Evolutionary conservation across 2,329 filamentous ascomycete genomes (phyloP).

Genomic region (Raffaelea ambrosiae): DNA sequence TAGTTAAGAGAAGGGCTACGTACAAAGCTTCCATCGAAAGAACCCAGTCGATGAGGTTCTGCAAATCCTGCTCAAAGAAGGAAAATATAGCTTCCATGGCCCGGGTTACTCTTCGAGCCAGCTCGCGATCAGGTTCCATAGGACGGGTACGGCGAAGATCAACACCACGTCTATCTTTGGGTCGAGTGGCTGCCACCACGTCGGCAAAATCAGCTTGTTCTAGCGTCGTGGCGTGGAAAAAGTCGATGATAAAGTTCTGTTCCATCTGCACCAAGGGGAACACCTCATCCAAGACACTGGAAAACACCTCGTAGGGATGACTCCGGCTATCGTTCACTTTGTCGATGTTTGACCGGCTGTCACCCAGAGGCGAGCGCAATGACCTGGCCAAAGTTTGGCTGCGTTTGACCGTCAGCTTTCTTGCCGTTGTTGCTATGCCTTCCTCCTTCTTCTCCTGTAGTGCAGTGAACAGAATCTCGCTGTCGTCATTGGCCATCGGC

Average conservation of each 20-base stretch:
- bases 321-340: constrained; percentile 57
- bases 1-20: constrained; percentile 23
- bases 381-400: constrained; percentile 77
- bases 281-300: constrained; percentile 70
- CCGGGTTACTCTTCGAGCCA: constrained; percentile 76
- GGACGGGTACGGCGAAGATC: constrained; percentile 67
- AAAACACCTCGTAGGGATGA: constrained; percentile 74
- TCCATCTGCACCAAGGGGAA: constrained; percentile 80
- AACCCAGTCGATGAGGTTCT: constrained; percentile 76
- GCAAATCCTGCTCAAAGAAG: constrained; percentile 71
- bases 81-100: constrained; percentile 84
- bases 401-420: constrained; percentile 88
- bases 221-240: constrained; percentile 88
- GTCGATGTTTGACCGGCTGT: constrained; percentile 40
- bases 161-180: constrained; percentile 60
- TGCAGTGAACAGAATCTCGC: constrained; percentile 79
- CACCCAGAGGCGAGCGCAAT: constrained; percentile 59
- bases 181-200: constrained; percentile 56
- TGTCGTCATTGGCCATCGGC: constrained; percentile 59
- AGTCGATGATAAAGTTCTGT: constrained; percentile 94
- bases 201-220: constrained; percentile 79
- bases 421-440: constrained; percentile 62
- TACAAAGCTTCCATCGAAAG: constrained; percentile 72
- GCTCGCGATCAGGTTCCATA: constrained; percentile 80
- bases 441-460: constrained; percentile 78